Base-by-base conservation (phyloP, 345 rosid genomes). In the Citrus sp. region DNA sequence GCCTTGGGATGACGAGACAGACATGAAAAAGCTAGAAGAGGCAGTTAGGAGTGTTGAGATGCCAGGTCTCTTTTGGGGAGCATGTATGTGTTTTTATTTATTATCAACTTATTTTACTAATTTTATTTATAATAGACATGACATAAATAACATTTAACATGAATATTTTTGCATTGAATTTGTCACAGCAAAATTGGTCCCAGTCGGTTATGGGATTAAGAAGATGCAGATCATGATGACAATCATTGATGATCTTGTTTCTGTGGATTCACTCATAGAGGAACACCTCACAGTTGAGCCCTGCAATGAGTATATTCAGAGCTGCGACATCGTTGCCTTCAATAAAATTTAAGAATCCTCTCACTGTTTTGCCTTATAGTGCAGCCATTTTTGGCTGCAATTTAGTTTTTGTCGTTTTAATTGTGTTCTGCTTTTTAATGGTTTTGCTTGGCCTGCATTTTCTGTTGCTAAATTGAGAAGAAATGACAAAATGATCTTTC, bases 1-100 rank as follows among this genome's bases (percentile, higher is more conserved):
- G 77, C 98, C 99, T 67, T 95, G 98, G 97, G 99, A 95, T 81
- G 99, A 95, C 73, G 99, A 95, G 86, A 95, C 98, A 7, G 99
- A 95, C 92, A 92, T 95, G 99, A 92, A 89, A 91, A 92, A 92
- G 81, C 82, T 95, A 69, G 97, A 95, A 81, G 94, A 88, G 85
- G 83, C 82, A 68, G 97, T 95, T 40, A 85, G 97, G 35, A 58
- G 81, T 42, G 58, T 93, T 49, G 87, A 91, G 88, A 81, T 95
- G 97, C 93, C 93, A 1, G 98, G 99, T 81, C 98, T 95, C 40
- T 56, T 89, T 0, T 95, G 97, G 98, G 99, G 99, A 86, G 98
- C 98, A 80, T 93, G 99, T 95, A 90, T 9, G 97, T 63, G 79
- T 77, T 70, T 2, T 54, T 27, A 1, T 9, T 55, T 59, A 22